These are phyloP conservation scores for Platanthera guangdongensis DNA, from an alignment of 106 monocot genomes.

Conservation along the genomic window DNA sequence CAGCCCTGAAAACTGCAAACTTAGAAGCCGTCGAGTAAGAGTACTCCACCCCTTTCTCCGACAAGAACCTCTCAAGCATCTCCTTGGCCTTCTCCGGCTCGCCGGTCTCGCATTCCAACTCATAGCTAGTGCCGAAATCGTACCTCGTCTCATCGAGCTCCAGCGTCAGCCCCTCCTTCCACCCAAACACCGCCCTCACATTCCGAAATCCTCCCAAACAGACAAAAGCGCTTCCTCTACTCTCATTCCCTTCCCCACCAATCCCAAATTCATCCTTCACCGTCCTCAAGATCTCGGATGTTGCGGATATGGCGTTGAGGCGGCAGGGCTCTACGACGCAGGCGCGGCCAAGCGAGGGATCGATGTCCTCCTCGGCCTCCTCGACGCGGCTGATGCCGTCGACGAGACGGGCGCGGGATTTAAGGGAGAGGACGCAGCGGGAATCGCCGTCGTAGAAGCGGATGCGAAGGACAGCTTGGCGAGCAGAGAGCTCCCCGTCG, in stretches of 20 bases:
- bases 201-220: constrained; percentile 91
- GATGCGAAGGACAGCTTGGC: constrained; percentile 56
- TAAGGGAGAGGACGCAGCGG: constrained; percentile 81
- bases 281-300: constrained; percentile 45
- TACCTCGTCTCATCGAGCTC: constrained; percentile 93
- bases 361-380: constrained; percentile 87
- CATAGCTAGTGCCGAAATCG: constrained; percentile 80
- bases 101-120: constrained; percentile 85
- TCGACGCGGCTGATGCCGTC: constrained; percentile 89
- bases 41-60: constrained; percentile 51
- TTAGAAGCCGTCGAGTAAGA: constrained; percentile 56
- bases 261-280: constrained; percentile 38
- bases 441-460: constrained; percentile 78
- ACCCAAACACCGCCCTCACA: constrained; percentile 72
- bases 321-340: constrained; percentile 47
- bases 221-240: constrained; percentile 26
- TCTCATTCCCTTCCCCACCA: constrained; percentile 8
- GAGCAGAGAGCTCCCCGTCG: constrained; percentile 45
- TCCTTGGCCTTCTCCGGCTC: constrained; percentile 75
- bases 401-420: constrained; percentile 48
- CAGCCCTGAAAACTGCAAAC: constrained; percentile 71
- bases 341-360: constrained; percentile 46
- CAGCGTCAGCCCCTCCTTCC: constrained; percentile 62
- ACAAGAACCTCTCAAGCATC: constrained; percentile 64
- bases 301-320: constrained; percentile 19